Evolutionary conservation across 768 basidiomycete genomes (phyloP).

Genomic region (Cystobasidium tubakii): DNA sequence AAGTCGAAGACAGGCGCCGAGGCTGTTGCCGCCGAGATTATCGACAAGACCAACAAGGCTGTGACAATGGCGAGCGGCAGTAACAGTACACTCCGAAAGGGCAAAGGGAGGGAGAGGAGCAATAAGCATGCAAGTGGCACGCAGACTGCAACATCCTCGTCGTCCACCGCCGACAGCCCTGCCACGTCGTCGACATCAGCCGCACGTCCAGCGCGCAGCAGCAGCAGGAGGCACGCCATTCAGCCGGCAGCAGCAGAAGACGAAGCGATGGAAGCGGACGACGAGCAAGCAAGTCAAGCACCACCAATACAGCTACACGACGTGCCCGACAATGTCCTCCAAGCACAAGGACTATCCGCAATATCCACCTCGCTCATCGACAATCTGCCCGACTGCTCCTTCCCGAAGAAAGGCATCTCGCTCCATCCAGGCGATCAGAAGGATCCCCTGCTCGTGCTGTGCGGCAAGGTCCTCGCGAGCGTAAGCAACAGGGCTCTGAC

Average conservation of each 20-base stretch:
- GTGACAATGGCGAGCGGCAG: background rate
- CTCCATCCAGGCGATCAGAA: slow-evolving; percentile 23
- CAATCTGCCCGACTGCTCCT: background rate
- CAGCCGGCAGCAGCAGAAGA: background rate
- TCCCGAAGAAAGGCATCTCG: slow-evolving; percentile 4
- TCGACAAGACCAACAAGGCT: too few species aligned
- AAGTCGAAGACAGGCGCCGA: too few species aligned
- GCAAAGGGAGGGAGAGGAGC: background rate
- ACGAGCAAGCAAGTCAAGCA: background rate
- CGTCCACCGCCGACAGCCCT: background rate
- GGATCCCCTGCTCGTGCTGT: slow-evolving; percentile 28
- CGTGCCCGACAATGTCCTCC: background rate
- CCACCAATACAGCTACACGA: background rate
- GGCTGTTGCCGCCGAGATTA: too few species aligned
- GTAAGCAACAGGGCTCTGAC: slow-evolving; percentile 43
- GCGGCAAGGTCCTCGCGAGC: slow-evolving; percentile 20
- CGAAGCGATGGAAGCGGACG: background rate
- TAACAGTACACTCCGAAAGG: background rate
- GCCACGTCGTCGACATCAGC: background rate
- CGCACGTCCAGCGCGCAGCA: too few species aligned
- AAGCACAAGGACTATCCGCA: slow-evolving; percentile 5
- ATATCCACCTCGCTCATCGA: slow-evolving; percentile 6
- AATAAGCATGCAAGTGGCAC: too few species aligned
- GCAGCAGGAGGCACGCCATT: background rate
- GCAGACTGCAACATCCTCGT: background rate